phyloP scores from a whole-genome alignment of 345 rosid species.

The Boechera divaricarpa region DNA sequence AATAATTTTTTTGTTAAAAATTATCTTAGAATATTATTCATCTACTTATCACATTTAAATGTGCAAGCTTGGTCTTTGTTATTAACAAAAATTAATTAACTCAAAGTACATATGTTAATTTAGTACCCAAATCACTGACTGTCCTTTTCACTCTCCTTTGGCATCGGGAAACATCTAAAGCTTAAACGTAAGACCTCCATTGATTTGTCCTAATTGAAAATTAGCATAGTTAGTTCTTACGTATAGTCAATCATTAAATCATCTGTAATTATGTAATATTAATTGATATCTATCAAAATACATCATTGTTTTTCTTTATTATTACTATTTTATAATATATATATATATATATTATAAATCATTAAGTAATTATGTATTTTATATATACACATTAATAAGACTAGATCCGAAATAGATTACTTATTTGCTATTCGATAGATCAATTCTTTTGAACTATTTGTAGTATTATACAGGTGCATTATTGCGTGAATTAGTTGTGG shows the following conservation, averaged over 20 bases:
- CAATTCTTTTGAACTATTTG: slow-evolving; percentile 2
- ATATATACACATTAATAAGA: neutral
- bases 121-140: slow-evolving; percentile 9
- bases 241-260: slow-evolving; percentile 36
- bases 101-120: slow-evolving; percentile 17
- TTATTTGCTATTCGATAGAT: neutral
- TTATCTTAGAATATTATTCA: neutral
- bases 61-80: neutral
- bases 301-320: neutral
- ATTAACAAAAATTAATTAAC: neutral
- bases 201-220: slow-evolving; percentile 12
- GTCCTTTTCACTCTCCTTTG: slow-evolving; percentile 25
- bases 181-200: slow-evolving; percentile 15
- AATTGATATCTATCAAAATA: neutral
- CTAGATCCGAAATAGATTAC: slow-evolving; percentile 6
- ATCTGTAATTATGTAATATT: neutral
- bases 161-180: slow-evolving; percentile 15
- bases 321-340: neutral
- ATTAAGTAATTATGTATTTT: neutral
- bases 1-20: slow-evolving; percentile 14
- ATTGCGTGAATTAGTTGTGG: slow-evolving; percentile 33
- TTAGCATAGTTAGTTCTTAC: slow-evolving; percentile 27
- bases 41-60: slow-evolving; percentile 2
- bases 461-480: slow-evolving; percentile 28
- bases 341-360: neutral